Evolutionary conservation across 768 basidiomycete species (phyloP), one percentile per base, ranked within the genome.

Genomic region (Mrakia frigida): DNA sequence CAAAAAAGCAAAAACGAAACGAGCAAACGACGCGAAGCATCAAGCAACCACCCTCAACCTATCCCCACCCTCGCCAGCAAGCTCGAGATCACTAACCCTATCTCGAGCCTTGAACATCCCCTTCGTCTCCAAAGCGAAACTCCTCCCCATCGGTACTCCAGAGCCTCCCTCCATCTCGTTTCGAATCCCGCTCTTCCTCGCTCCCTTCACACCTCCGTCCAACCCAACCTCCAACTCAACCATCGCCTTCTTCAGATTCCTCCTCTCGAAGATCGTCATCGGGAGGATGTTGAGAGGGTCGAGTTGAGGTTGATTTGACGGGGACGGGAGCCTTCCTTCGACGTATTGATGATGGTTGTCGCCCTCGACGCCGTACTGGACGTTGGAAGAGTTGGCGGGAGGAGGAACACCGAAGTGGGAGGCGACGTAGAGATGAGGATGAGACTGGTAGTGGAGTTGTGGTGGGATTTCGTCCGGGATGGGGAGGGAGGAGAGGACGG

Each of bases 351-450:
- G 56, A 28, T 56, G 56, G 56, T 56, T 56, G n/a, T 56, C 56
- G n/a, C 56, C 56, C 56, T 56, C 56, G 56, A 56, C 13, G 25
- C 56, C 56, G 28, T n/a, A 56, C 25, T 56, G 11, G 56, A n/a
- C n/a, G 2, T n/a, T 25, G 6, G 56, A 11, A 5, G 56, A 56
- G 56, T 56, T 56, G 25, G 56, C 3, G 3, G 56, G 56, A n/a
- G 56, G 56, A 28, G 56, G 56, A 7, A 56, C 56, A 7, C 56
- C 56, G 56, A 56, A 56, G 56, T 56, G 56, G 56, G 56, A 56
- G 56, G 56, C 56, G 56, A 56, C 56, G 56, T 56, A 56, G 56
- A 56, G 56, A 56, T 56, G 56, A 18, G 56, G 56, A 11, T 56
- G 56, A 25, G 56, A 56, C 18, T 56, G 56, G 56, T 56, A 56